phyloP scores from a whole-genome alignment of 768 basidiomycete species.

The Trametes meyenii region DNA sequence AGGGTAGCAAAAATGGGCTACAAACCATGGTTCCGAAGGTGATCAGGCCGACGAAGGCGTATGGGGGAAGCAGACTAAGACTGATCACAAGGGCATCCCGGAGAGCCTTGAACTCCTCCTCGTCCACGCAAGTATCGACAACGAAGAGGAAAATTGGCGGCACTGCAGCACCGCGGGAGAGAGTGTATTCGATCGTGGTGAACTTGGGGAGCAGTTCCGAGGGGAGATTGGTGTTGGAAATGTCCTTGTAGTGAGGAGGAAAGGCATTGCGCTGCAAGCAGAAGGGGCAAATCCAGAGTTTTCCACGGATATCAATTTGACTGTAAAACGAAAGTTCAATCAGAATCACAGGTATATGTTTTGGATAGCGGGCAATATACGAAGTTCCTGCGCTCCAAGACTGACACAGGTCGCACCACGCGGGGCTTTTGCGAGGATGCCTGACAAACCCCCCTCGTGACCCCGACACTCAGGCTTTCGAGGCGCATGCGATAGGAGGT shows the following conservation, averaged over 20 bases:
- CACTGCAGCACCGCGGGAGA: constrained; percentile 85
- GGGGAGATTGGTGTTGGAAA: constrained; percentile 94
- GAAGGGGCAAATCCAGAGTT: constrained; percentile 99
- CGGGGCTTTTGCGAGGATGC: too few species aligned
- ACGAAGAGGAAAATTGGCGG: constrained; percentile 98
- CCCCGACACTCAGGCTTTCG: too few species aligned
- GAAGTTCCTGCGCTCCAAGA: background rate
- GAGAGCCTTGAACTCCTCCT: constrained; percentile 94
- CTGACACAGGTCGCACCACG: too few species aligned
- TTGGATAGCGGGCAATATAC: background rate
- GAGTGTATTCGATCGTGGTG: constrained; percentile 99
- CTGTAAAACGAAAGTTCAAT: constrained; percentile 44
- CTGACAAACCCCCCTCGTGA: too few species aligned
- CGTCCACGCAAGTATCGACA: constrained; percentile 94
- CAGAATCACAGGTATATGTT: background rate
- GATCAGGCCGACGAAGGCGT: constrained; percentile 92
- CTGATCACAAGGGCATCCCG: constrained; percentile 94
- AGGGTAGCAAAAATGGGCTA: background rate
- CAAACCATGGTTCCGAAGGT: constrained; percentile 96
- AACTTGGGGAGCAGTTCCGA: constrained; percentile 96
- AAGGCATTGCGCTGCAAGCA: constrained; percentile 96
- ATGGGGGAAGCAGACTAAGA: constrained; percentile 89
- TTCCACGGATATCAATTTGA: constrained; percentile 97
- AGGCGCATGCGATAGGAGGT: too few species aligned
- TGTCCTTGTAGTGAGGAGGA: constrained; percentile 98